Conservation (phyloP, 345 rosid species). For the Populus simonii region DNA sequence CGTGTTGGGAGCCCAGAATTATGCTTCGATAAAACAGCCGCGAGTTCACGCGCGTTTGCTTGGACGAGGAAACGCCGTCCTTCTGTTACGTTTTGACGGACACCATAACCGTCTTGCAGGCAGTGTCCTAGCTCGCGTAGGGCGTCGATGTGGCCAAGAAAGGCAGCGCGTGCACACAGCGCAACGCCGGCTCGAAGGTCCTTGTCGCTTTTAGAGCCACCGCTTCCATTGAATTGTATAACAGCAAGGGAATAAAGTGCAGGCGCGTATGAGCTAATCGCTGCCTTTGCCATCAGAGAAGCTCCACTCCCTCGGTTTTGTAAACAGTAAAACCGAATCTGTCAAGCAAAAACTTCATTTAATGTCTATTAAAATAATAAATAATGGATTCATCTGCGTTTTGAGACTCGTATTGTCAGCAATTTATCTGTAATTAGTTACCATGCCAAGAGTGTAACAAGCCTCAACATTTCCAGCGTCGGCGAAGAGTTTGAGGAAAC, state of each 20-base stretch:
- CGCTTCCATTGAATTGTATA: slow-evolving; percentile 96
- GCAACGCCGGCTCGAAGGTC: slow-evolving; percentile 94
- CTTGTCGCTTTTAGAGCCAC: slow-evolving; percentile 86
- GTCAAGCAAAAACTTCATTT: slow-evolving; percentile 2
- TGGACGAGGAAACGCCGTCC: slow-evolving; percentile 91
- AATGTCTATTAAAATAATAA: neutral
- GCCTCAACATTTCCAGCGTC: slow-evolving; percentile 91
- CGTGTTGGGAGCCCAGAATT: slow-evolving; percentile 22
- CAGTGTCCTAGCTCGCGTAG: slow-evolving; percentile 98
- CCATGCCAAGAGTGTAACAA: slow-evolving; percentile 96
- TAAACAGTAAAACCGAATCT: slow-evolving; percentile 93
- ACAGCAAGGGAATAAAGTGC: slow-evolving; percentile 83
- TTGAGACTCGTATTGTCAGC: neutral
- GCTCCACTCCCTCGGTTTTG: slow-evolving; percentile 82
- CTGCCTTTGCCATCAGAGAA: slow-evolving; percentile 92
- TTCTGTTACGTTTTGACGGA: slow-evolving; percentile 70
- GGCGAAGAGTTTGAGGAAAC: slow-evolving; percentile 71
- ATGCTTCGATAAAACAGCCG: slow-evolving; percentile 52
- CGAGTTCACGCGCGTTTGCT: slow-evolving; percentile 92
- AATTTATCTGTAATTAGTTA: slow-evolving; percentile 2
- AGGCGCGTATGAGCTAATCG: slow-evolving; percentile 79
- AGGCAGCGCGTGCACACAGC: slow-evolving; percentile 88
- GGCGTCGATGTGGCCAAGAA: slow-evolving; percentile 84
- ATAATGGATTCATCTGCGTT: neutral
- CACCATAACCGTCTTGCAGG: slow-evolving; percentile 96